Percentiles rank a stretch among this genome's conserved stretches.
phyloP scores from a whole-genome alignment of 2,329 filamentous ascomycete species.

The Paecilomyces dactylethromorphus region DNA sequence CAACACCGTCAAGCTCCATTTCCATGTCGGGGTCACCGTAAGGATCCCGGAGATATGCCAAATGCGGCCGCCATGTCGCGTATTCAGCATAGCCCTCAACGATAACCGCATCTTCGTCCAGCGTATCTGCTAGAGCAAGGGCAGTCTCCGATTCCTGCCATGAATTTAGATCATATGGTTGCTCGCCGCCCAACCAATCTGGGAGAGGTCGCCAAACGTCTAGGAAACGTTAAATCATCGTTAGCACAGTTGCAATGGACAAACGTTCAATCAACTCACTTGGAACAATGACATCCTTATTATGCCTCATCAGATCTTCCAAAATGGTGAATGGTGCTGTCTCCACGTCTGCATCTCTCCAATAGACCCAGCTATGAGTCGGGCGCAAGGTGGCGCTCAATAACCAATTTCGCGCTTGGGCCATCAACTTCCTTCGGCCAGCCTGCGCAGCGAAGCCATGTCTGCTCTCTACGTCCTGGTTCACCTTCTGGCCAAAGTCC shows the following conservation, averaged over 20 bases:
- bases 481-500: slow-evolving; percentile 96
- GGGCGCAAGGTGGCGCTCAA: slow-evolving; percentile 86
- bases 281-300: slow-evolving; percentile 97
- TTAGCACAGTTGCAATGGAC: not conserved
- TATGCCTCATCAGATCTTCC: slow-evolving; percentile 96
- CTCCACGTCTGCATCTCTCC: slow-evolving; percentile 97
- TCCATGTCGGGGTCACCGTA: slow-evolving; percentile 99
- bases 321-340: slow-evolving; percentile 95
- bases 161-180: slow-evolving; percentile 96
- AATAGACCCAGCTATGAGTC: slow-evolving; percentile 98
- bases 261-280: slow-evolving; percentile 56
- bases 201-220: slow-evolving; percentile 98
- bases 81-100: slow-evolving; percentile 99
- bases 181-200: slow-evolving; percentile 96
- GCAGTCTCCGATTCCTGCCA: slow-evolving; percentile 99
- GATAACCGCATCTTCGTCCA: slow-evolving; percentile 97
- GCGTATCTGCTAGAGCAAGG: slow-evolving; percentile 81
- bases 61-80: slow-evolving; percentile 93
- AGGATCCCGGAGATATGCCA: slow-evolving; percentile 92
- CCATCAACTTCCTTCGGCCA: slow-evolving; percentile 90
- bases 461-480: slow-evolving; percentile 94
- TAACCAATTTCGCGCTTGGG: slow-evolving; percentile 94
- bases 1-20: slow-evolving; percentile 98
- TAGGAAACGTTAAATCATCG: slow-evolving; percentile 29
- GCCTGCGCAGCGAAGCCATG: slow-evolving; percentile 97